Conservation (phyloP, 2,329 filamentous ascomycete genomes). For the Moelleriella libera region DNA sequence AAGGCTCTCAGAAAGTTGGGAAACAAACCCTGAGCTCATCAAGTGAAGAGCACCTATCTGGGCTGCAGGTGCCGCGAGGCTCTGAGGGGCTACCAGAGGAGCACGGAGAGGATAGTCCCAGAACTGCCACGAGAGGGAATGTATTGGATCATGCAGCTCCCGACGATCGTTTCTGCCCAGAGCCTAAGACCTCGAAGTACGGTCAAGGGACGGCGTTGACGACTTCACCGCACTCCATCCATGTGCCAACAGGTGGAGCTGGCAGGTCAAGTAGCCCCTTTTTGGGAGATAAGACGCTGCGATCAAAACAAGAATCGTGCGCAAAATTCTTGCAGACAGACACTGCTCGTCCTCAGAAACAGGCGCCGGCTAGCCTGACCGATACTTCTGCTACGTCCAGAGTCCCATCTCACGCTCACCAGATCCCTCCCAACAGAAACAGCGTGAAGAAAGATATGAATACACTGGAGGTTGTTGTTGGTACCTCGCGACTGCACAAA, state of each 20-base stretch:
- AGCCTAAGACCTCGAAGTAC: not conserved
- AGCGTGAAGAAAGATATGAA: conserved; percentile 5
- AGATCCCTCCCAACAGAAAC: no score
- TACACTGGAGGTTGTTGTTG: conserved; percentile 59
- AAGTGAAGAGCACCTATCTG: no score
- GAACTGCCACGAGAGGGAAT: no score
- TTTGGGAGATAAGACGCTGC: not conserved
- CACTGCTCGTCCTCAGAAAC: not conserved
- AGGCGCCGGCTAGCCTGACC: no score
- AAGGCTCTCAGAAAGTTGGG: conserved; percentile 6
- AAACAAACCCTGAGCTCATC: no score
- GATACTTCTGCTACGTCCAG: no score
- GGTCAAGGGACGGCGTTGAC: not conserved
- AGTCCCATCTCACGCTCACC: no score
- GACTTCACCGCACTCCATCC: not conserved
- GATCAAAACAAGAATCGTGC: not conserved
- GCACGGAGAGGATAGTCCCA: no score
- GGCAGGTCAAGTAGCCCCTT: not conserved
- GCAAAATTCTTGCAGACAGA: not conserved
- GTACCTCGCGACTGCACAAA: conserved; percentile 77
- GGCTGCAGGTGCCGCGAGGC: no score
- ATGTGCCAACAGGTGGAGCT: not conserved
- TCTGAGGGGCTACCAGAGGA: no score
- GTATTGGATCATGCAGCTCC: no score
- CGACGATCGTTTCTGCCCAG: no score